Conservation (phyloP, 108 stramenopile species). For the Skeletonema marinoi region DNA sequence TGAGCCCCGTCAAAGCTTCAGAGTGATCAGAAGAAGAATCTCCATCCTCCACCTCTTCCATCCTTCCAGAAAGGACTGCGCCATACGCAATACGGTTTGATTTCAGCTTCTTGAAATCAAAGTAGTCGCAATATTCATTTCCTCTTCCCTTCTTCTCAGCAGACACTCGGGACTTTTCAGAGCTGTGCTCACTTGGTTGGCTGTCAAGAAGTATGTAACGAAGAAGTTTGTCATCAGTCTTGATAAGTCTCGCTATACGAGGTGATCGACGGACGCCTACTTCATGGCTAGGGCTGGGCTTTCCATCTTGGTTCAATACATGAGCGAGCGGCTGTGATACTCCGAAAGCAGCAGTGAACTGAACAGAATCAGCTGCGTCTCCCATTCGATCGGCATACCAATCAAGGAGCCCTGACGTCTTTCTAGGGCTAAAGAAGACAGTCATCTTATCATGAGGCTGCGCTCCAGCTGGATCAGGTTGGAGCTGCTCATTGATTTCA, state of each 20-base stretch:
- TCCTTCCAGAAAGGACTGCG: constrained; percentile 12
- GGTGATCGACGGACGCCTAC: constrained; percentile 37
- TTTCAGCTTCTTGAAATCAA: constrained; percentile 20
- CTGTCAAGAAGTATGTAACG: constrained; percentile 45
- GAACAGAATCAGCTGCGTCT: constrained; percentile 19
- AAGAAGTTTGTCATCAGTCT: constrained; percentile 2
- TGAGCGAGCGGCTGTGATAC: constrained; percentile 31
- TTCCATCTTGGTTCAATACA: constrained; percentile 19
- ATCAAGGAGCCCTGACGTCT: constrained; percentile 29
- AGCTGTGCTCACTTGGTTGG: constrained; percentile 31
- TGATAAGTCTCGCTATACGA: constrained; percentile 17
- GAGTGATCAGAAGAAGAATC: neutral
- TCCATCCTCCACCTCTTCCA: constrained; percentile 8
- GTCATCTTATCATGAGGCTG: constrained; percentile 6
- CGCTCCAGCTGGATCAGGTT: constrained; percentile 23
- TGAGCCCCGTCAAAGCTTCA: constrained; percentile 30
- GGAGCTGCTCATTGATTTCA: constrained; percentile 23
- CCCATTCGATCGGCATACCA: constrained; percentile 42
- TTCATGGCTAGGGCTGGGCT: neutral
- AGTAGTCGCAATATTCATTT: constrained; percentile 28
- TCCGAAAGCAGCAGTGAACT: constrained; percentile 40
- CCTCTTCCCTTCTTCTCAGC: constrained; percentile 29
- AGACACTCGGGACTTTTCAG: constrained; percentile 13
- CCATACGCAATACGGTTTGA: constrained; percentile 39
- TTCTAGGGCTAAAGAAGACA: constrained; percentile 44